A percentile compares a stretch with the other conserved stretches of the same genome.
phyloP scores from a whole-genome alignment of 2,329 filamentous ascomycete genomes.

The Sarocladium oryzae region DNA sequence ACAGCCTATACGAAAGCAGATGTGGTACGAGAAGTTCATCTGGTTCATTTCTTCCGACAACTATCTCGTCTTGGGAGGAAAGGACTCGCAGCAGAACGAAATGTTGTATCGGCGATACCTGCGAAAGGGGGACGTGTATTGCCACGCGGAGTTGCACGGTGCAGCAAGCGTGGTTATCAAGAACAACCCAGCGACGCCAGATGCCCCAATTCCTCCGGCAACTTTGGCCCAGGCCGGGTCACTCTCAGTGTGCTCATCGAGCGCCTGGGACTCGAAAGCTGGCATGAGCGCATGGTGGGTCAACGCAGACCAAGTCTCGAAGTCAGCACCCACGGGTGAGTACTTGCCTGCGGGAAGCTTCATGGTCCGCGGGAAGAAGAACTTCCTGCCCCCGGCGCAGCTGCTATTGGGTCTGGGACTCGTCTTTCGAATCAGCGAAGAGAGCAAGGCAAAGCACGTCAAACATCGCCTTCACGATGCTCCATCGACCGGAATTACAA shows the following conservation, averaged over 20 bases:
- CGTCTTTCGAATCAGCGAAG: slow-evolving; percentile 82
- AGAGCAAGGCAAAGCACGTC: slow-evolving; percentile 73
- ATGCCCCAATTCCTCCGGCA: slow-evolving; percentile 84
- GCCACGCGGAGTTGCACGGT: slow-evolving; percentile 82
- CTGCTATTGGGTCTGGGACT: slow-evolving; percentile 82
- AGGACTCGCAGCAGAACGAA: slow-evolving; percentile 85
- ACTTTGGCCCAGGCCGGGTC: slow-evolving; percentile 87
- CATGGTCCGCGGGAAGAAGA: slow-evolving; percentile 78
- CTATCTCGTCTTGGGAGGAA: slow-evolving; percentile 83
- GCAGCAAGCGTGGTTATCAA: slow-evolving; percentile 85
- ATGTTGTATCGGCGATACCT: slow-evolving; percentile 83
- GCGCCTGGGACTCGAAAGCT: slow-evolving; percentile 93
- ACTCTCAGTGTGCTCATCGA: slow-evolving; percentile 76
- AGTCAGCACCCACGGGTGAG: slow-evolving; percentile 72
- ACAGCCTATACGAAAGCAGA: slow-evolving; percentile 71
- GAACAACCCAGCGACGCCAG: slow-evolving; percentile 69
- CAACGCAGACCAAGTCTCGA: slow-evolving; percentile 80
- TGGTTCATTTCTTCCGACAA: slow-evolving; percentile 96
- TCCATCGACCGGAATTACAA: not conserved
- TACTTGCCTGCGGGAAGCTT: slow-evolving; percentile 75
- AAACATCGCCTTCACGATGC: slow-evolving; percentile 50
- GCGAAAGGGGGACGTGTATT: slow-evolving; percentile 83
- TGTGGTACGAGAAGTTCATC: slow-evolving; percentile 97
- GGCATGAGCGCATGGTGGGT: slow-evolving; percentile 98
- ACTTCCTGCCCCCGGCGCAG: slow-evolving; percentile 81